Percentiles rank a stretch among this genome's conserved stretches.
Conservation (phyloP, 768 basidiomycete genomes). For the Suillus decipiens region DNA sequence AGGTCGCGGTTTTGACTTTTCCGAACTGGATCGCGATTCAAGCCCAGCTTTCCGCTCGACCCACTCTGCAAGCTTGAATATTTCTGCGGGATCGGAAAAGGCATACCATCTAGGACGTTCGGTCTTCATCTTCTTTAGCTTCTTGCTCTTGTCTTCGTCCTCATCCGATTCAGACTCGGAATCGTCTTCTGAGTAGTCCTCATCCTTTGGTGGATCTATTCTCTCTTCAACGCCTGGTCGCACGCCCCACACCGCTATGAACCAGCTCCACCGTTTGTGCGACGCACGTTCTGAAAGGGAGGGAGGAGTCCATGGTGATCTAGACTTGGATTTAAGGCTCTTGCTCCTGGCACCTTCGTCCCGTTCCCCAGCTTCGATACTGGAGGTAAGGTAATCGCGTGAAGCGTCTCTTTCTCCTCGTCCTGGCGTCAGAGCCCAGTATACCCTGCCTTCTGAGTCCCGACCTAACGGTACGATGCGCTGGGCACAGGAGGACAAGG, state of each 20-base stretch:
- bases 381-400: constrained; percentile 31
- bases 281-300: constrained; percentile 52
- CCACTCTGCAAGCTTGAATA: constrained; percentile 67
- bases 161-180: constrained; percentile 27
- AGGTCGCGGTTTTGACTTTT: background rate
- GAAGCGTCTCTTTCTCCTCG: constrained; percentile 54
- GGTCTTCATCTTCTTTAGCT: background rate
- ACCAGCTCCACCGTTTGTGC: constrained; percentile 71
- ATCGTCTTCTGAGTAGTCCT: constrained; percentile 22
- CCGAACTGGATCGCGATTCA: constrained; percentile 15
- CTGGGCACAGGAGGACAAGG: constrained; percentile 43
- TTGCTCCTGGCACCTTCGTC: constrained; percentile 23
- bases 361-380: background rate
- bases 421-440: constrained; percentile 68
- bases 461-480: constrained; percentile 67
- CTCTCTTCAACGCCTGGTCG: constrained; percentile 39
- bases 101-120: constrained; percentile 62
- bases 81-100: constrained; percentile 65
- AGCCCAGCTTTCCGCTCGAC: constrained; percentile 51
- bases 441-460: constrained; percentile 66
- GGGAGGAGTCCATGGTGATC: constrained; percentile 41
- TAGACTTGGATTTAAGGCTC: constrained; percentile 31
- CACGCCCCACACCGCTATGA: constrained; percentile 74
- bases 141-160: constrained; percentile 41
- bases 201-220: constrained; percentile 17